Base-by-base conservation (phyloP, 1,139 yeast species). In the Lodderomyces elongisporus region DNA sequence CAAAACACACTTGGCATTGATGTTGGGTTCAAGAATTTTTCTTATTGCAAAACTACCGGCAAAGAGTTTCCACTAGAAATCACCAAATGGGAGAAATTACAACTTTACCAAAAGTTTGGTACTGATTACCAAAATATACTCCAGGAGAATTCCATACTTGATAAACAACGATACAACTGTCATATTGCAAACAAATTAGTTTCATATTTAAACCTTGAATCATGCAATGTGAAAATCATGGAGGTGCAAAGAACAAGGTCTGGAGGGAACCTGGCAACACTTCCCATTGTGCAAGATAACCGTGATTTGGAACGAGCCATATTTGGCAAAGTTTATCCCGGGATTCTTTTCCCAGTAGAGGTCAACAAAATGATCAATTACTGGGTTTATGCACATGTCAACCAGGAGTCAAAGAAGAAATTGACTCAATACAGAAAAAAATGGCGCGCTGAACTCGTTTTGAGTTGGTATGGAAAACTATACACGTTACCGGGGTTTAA, bases 181-280 rank as follows among this genome's bases (percentile, higher is more conserved):
- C 49, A 49, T 36, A 41, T 62, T 27, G 49, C 56, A 10, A 40
- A 43, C 25, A 38, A 35, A 27, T 35, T 58, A n/a, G 39, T 54
- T 3, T 35, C 50, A 14, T 51, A 49, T 10, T 17, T 29, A 14
- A 13, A 22, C 5, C 25, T 33, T 10, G 20, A 13, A 7, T 25
- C 20, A 15, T 31, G 59, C 2, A 43, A 53, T 34, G 35, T 61
- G 12, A 50, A 58, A 17, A 49, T 60, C 17, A 54, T 66, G 31
- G 73, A 66, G 40, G 52, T 58, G 31, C 73, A 66, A 44, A 42
- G 73, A 23, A 66, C 71, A 1, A 48, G 66, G 33, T 60, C 70
- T 15, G 56, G 54, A 36, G 44, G 46, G 30, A 56, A 54, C 35
- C 40, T 54, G 23, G 48, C 51, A n/a, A 64, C 70, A 3, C 47